Evolutionary conservation across 805 yeast genomes (phyloP), one percentile per base, ranked within the genome.

Genomic region (Jamesozyma hellenica): DNA sequence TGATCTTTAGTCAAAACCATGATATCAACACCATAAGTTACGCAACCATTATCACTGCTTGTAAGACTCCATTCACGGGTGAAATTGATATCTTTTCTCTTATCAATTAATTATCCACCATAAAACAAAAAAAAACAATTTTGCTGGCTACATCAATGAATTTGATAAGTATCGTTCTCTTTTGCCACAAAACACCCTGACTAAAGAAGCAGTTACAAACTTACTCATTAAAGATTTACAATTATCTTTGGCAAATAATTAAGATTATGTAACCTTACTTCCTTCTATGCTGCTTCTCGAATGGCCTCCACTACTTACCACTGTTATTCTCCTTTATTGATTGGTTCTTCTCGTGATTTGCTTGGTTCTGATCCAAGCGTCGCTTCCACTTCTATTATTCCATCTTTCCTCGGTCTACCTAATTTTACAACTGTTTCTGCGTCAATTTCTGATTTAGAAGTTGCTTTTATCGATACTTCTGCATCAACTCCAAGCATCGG

Each of bases 281-380:
- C 35, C 13, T 33, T 33, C 14, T 33, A 33, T 23, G 35, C n/a
- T n/a, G 35, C 35, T 14, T 17, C 35, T 10, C 35, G 23, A 23
- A 17, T 33, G 28, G 35, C 35, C 14, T 33, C 35, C n/a, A 17
- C 26, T 23, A 28, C 35, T 33, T 28, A 6, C 8, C 28, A 33
- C n/a, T 33, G 28, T 21, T 21, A 23, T 23, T 21, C 35, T 4
- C 26, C 21, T 33, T 15, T 9, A 8, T 23, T 33, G 4, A 5
- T 16, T 33, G 28, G 8, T n/a, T 10, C 26, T 33, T 13, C 35
- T 17, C 17, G 18, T 15, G 4, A n/a, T 7, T 4, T 11, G 18
- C 18, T 15, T 30, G 32, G 32, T 15, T 30, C 19, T 5, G 32
- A 30, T 15, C 17, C 4, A 8, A 4, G 4, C 8, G 32, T 8